Percentiles rank a stretch among this genome's conserved stretches.
Evolutionary conservation across 257 asterid species (phyloP).

Genomic region (Gynochthodes officinalis): DNA sequence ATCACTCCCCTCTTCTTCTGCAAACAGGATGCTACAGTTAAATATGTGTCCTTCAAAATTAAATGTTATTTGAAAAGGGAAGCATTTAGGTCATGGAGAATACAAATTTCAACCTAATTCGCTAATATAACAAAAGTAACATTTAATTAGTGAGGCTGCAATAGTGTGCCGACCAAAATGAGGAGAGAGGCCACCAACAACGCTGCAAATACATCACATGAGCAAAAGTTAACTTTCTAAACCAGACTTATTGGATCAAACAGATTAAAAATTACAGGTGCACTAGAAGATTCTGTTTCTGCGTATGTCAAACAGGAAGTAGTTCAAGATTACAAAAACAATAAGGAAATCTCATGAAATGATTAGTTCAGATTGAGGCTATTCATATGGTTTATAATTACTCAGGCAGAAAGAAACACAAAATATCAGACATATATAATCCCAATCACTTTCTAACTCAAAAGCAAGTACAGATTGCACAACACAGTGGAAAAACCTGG

Average conservation of each 20-base stretch:
- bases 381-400: not conserved
- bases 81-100: not conserved
- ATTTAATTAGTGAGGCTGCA: not conserved
- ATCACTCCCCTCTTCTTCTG: not conserved
- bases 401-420: not conserved
- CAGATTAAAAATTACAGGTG: not conserved
- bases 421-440: not conserved
- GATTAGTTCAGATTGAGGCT: not conserved
- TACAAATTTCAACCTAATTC: not conserved
- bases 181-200: not conserved
- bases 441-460: not conserved
- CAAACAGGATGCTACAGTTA: not conserved
- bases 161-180: not conserved
- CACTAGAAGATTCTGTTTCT: no score
- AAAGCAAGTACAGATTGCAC: not conserved
- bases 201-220: not conserved
- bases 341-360: not conserved
- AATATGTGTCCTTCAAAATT: not conserved
- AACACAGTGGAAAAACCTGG: not conserved
- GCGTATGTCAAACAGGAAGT: not conserved
- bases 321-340: not conserved
- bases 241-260: not conserved
- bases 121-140: not conserved
- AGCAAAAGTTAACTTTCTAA: not conserved
- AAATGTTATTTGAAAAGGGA: not conserved